Evolutionary conservation across 2,329 filamentous ascomycete genomes (phyloP).

Genomic region (Ilyonectria mors-panacis): DNA sequence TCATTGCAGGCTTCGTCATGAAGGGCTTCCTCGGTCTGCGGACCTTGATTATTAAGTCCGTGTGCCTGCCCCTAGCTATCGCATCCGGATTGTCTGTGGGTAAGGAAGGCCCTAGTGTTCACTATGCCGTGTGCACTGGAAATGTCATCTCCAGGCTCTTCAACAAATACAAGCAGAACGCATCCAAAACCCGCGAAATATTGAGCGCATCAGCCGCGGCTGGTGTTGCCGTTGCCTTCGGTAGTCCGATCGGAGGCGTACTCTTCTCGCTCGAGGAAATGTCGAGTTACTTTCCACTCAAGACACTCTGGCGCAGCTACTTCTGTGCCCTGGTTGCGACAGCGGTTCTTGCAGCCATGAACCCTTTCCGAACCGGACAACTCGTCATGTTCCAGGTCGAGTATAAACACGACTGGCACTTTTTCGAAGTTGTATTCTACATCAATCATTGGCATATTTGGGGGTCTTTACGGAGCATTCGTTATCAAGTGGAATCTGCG

Average conservation of each 20-base stretch:
- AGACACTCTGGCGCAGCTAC: conserved; percentile 98
- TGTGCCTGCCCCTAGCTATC: conserved; percentile 91
- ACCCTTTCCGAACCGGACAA: conserved; percentile 96
- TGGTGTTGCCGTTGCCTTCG: conserved; percentile 96
- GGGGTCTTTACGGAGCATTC: conserved; percentile 94
- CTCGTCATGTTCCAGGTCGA: conserved; percentile 99
- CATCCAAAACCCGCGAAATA: conserved; percentile 95
- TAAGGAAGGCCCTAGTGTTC: conserved; percentile 98
- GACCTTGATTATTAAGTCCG: conserved; percentile 94
- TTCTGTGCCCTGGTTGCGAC: conserved; percentile 98
- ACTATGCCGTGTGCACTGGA: conserved; percentile 97
- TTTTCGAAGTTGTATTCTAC: conserved; percentile 96
- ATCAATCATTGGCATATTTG: conserved; percentile 91
- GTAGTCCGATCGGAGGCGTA: conserved; percentile 96
- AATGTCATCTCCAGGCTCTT: conserved; percentile 97
- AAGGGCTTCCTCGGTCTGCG: conserved; percentile 95
- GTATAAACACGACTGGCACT: conserved; percentile 97
- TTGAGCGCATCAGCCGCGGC: conserved; percentile 94
- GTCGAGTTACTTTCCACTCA: conserved; percentile 95
- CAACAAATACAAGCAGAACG: conserved; percentile 91
- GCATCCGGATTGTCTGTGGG: conserved; percentile 94
- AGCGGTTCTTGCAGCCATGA: conserved; percentile 93
- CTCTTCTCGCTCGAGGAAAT: conserved; percentile 98
- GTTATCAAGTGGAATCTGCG: conserved; percentile 98
- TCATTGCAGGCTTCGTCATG: conserved; percentile 99